Evolutionary conservation across 176 grass and related monocot genomes (phyloP).

Genomic region (Oryza brachyantha): DNA sequence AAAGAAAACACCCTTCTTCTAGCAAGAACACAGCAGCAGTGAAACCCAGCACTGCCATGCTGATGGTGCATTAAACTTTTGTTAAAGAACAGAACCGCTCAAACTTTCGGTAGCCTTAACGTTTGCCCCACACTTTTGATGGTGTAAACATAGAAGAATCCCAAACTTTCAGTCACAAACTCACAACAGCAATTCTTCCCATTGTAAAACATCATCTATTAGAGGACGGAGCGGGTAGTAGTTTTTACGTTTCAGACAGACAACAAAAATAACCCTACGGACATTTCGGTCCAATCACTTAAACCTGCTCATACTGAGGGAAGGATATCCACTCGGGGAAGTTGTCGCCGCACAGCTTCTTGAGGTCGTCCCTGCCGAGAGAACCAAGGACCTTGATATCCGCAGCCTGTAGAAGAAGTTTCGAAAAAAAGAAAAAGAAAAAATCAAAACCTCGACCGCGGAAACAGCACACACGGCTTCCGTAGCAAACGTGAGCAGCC

Average conservation of each 20-base stretch:
- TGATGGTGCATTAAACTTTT: background rate
- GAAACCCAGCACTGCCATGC: background rate
- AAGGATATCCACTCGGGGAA: conserved; percentile 96
- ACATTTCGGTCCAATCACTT: background rate
- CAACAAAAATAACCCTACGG: background rate
- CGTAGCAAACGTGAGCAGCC: background rate
- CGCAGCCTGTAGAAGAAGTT: conserved; percentile 52
- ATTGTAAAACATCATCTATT: background rate
- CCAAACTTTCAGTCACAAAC: background rate
- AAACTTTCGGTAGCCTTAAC: too few relatives aligned
- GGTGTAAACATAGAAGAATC: too few relatives aligned
- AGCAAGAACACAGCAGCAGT: too few relatives aligned
- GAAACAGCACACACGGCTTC: background rate
- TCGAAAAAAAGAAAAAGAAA: background rate
- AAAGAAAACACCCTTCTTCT: background rate
- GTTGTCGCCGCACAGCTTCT: conserved; percentile 84
- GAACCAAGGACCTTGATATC: conserved; percentile 87
- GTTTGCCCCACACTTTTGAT: too few relatives aligned
- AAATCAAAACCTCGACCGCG: background rate
- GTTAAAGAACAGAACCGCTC: background rate
- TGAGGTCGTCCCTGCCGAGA: conserved; percentile 87
- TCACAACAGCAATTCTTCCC: background rate
- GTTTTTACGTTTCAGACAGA: background rate
- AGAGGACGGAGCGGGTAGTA: background rate
- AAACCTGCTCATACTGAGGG: conserved; percentile 84